Percentiles rank a stretch among this genome's conserved stretches.
phyloP scores from a whole-genome alignment of 176 grass and related monocot species.

The Secale cereale region DNA sequence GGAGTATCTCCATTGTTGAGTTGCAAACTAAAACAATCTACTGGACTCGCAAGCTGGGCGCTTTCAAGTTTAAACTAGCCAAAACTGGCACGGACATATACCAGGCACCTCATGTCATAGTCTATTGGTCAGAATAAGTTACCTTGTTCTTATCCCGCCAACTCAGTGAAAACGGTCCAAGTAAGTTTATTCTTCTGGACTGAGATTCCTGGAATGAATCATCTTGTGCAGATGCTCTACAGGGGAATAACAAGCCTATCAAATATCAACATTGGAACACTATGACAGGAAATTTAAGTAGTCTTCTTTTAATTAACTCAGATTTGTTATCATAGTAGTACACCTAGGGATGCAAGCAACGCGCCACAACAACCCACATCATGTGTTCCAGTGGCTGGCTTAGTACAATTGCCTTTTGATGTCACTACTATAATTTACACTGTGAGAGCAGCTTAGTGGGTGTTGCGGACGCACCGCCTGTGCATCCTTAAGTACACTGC shows the following conservation, averaged over 20 bases:
- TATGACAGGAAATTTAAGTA: slow-evolving; percentile 9
- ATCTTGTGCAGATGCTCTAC: slow-evolving; percentile 58
- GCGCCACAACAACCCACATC: background rate
- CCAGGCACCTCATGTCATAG: background rate
- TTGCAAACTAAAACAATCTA: background rate
- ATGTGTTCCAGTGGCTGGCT: background rate
- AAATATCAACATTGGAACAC: slow-evolving; percentile 25
- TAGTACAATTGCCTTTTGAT: background rate
- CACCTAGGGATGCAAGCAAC: background rate
- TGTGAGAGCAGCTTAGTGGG: background rate
- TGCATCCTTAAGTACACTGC: background rate
- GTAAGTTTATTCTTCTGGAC: slow-evolving; percentile 91
- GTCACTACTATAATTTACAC: background rate
- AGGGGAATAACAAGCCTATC: slow-evolving; percentile 14
- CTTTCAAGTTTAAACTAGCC: background rate
- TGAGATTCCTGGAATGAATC: slow-evolving; percentile 73
- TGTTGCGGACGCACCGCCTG: background rate
- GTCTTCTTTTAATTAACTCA: background rate
- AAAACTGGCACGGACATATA: background rate
- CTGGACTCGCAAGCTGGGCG: background rate
- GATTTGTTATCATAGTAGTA: slow-evolving; percentile 8
- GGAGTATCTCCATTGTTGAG: background rate
- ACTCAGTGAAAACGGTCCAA: slow-evolving; percentile 71
- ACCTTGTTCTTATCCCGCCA: slow-evolving; percentile 99
- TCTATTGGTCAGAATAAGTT: slow-evolving; percentile 21